phyloP scores from a whole-genome alignment of 345 rosid genomes.

The Citrus sinensis region DNA sequence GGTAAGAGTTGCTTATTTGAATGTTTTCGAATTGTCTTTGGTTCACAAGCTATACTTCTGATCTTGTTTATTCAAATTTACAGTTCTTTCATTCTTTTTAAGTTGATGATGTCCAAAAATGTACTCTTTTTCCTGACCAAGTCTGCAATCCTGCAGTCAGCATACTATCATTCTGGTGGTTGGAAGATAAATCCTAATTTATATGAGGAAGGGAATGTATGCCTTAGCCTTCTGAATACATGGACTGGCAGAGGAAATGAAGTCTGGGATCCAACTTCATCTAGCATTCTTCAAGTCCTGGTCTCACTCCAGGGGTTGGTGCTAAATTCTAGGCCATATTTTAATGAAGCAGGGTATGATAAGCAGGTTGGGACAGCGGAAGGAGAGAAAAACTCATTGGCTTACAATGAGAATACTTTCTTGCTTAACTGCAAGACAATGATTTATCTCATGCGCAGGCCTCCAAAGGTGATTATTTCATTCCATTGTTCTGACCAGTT shows the following conservation, averaged over 20 bases:
- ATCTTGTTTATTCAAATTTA: neutral
- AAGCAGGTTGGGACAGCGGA: slow-evolving; percentile 93
- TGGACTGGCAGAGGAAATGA: slow-evolving; percentile 98
- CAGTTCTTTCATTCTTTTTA: neutral
- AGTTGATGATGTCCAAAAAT: neutral
- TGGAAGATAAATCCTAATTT: slow-evolving; percentile 96
- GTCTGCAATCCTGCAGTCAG: slow-evolving; percentile 57
- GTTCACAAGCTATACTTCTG: neutral
- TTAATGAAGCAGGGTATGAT: slow-evolving; percentile 98
- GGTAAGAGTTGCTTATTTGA: slow-evolving; percentile 38
- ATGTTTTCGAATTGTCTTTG: neutral
- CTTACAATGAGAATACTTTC: slow-evolving; percentile 91
- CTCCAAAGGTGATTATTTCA: slow-evolving; percentile 66
- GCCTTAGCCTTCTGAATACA: slow-evolving; percentile 97
- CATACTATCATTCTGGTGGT: slow-evolving; percentile 95
- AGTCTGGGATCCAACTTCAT: slow-evolving; percentile 91
- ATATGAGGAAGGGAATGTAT: slow-evolving; percentile 95
- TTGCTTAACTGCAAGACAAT: slow-evolving; percentile 90
- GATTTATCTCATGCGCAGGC: slow-evolving; percentile 86
- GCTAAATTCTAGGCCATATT: slow-evolving; percentile 93
- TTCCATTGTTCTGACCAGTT: neutral
- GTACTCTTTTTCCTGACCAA: slow-evolving; percentile 5
- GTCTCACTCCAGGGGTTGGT: slow-evolving; percentile 98
- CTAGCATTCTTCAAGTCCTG: slow-evolving; percentile 97
- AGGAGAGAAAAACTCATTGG: slow-evolving; percentile 92